A percentile compares a stretch with the other conserved stretches of the same genome.
Evolutionary conservation across 768 basidiomycete genomes (phyloP).

Genomic region (Termitomyces sp.): DNA sequence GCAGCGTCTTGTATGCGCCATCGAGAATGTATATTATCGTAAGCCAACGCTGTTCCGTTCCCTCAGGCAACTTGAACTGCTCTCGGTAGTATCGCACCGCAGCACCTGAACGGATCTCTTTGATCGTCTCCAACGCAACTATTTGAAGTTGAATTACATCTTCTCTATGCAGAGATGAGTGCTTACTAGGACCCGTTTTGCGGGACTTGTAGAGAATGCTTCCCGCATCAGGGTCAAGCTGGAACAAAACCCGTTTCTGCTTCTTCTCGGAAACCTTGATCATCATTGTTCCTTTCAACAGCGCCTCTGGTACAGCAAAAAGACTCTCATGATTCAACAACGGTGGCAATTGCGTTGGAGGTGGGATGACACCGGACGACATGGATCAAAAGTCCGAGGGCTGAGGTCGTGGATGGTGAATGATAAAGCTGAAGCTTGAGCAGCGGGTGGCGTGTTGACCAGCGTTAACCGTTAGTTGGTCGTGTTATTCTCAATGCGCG

Average conservation of each 20-base stretch:
- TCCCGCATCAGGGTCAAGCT: conserved; percentile 74
- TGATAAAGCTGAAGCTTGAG: neutral
- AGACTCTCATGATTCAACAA: neutral
- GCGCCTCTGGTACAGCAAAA: conserved; percentile 7
- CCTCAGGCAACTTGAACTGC: conserved; percentile 60
- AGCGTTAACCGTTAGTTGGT: neutral
- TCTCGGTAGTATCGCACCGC: conserved; percentile 71
- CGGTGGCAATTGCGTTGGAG: neutral
- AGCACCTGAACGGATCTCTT: conserved; percentile 75
- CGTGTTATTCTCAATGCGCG: neutral
- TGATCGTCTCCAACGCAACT: conserved; percentile 87
- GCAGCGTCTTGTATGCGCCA: conserved; percentile 80
- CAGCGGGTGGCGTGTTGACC: neutral
- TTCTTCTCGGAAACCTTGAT: conserved; percentile 78
- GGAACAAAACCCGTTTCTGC: conserved; percentile 63
- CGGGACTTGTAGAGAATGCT: conserved; percentile 70
- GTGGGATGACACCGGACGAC: neutral
- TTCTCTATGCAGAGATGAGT: neutral
- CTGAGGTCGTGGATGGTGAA: neutral
- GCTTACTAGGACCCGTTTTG: conserved; percentile 56
- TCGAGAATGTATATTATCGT: conserved; percentile 81
- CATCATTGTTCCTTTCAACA: conserved; percentile 56
- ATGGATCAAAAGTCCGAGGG: neutral
- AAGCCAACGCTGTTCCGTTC: conserved; percentile 73
- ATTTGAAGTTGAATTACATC: neutral